These are phyloP conservation scores for carrot (Daucus carota) DNA, from an alignment of 129 eudicot species.

Conservation along the genomic window DNA sequence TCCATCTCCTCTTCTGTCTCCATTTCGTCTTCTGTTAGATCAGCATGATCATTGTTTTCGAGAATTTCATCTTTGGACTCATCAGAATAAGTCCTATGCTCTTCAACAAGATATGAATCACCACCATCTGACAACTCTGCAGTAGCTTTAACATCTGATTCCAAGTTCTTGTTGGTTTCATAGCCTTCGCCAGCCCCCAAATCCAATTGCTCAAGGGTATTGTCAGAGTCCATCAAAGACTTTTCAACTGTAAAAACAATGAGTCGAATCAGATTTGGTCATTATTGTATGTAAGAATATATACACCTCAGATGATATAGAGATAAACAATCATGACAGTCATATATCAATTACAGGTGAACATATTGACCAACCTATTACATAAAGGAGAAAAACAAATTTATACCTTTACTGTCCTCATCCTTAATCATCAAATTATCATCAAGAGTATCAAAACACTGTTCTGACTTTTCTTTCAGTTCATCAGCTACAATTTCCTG, in stretches of 20 bases:
- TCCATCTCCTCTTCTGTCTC: slow-evolving; percentile 2
- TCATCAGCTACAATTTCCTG: neutral
- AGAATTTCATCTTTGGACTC: neutral
- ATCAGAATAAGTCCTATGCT: neutral
- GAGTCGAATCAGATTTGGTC: neutral
- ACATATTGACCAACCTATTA: neutral
- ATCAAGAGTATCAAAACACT: neutral
- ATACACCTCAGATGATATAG: neutral
- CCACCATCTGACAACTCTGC: neutral
- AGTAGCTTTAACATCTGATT: neutral
- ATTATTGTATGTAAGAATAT: neutral
- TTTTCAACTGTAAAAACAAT: slow-evolving; percentile 10
- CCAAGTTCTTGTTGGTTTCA: neutral
- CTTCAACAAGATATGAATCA: neutral
- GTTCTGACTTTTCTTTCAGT: neutral
- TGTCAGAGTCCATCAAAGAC: neutral
- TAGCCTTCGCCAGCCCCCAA: neutral
- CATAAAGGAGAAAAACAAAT: neutral
- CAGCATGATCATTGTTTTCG: neutral
- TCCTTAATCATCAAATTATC: neutral
- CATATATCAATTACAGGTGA: neutral
- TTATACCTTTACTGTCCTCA: neutral
- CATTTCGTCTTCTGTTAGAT: neutral
- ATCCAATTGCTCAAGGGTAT: too few relatives aligned
- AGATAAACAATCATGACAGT: neutral